Evolutionary conservation across 495 filamentous ascomycete species (phyloP), one percentile per base, ranked within the genome.

Genomic region (Entonaema liquescens): DNA sequence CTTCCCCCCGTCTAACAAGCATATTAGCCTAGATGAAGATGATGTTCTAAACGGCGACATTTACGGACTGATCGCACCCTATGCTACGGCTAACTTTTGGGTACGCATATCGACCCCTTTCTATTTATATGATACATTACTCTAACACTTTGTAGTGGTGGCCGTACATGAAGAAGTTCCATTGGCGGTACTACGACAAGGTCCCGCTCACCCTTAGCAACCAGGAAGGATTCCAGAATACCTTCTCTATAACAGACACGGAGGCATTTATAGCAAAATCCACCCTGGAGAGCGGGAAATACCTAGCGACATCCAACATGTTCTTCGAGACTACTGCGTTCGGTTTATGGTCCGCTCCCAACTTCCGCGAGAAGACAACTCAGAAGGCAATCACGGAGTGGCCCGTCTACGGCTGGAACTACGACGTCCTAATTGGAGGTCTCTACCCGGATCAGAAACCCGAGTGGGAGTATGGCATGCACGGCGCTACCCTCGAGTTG

Each of bases 361-460:
- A 85, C 74, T 85, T 85, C 70, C 82, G 78, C 54, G 83, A 85
- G 67, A 85, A 85, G 76, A 77, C 74, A 15, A 85, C 77, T 42
- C 76, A 82, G 71, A 53, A 77, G 23, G 58, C 74, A 2, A 77
- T 85, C 36, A 65, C 60, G 0, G 50, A 72, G 8, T 85, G 82
- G 81, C 83, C 83, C 7, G 82, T 84, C 21, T 84, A 85, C 65
- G 83, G 83, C 15, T 84, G 81, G 80, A 82, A 84, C 66, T 83
- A 85, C 66, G 82, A 83, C 62, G 82, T 85, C 7, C 72, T 85
- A 3, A 85, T 85, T 31, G 83, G 83, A 0, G 83, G 83, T 0
- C 69, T 84, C 2, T 85, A 84, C 36, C 81, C 82, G 0, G 81
- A 80, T 53, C 80, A 84, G 54, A 77, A 78, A 65, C 78, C 83